Base-by-base conservation (phyloP, 1,139 yeast genomes). In the Scheffersomyces illinoinensis region DNA sequence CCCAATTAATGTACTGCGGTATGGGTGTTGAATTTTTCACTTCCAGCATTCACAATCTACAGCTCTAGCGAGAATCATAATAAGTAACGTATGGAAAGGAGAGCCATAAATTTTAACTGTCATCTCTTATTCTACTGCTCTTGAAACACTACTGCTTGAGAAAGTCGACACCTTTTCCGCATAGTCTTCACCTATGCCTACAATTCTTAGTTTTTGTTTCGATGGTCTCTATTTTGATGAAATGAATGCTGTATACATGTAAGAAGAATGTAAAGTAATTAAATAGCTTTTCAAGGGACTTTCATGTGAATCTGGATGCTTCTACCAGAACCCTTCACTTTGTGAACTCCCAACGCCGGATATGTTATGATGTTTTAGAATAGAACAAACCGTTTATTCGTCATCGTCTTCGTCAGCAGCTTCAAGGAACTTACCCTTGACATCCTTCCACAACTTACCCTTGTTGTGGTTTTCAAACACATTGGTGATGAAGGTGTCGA, bases 391-490 rank as follows among this genome's bases (percentile, higher is more conserved):
- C 43, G 54, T 58, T 58, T 67, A 64, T 57, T 82, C 85, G 62
- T 85, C 88, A 59, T 85, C 89, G 6, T 75, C 85, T 21, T 81
- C 89, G 46, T 77, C 89, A 62, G 79, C 90, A 66, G 82, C 86
- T 65, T 79, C 89, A 60, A 78, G 80, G 67, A 86, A 84, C 68
- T 83, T 84, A 66, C 81, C 81, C 81, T 90, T 91, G 75, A 95
- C 91, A 72, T 95, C 98, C 75, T 90, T 88, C 99, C 99, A 95
- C 82, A 93, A 92, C 83, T 95, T 95, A 71, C 98, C 99, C 75
- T 84, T 84, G 88, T 95, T 95, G 83, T 90, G 91, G 77, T 80
- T 79, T 76, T 91, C 97, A 83, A 90, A 95, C 90, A 92, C 90
- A 58, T 75, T 75, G 75, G 93, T 93, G 66, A 93, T 85, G 64